A percentile compares a stretch with the other conserved stretches of the same genome.
Conservation (phyloP, 345 rosid genomes). For the Lepidium didymum region DNA sequence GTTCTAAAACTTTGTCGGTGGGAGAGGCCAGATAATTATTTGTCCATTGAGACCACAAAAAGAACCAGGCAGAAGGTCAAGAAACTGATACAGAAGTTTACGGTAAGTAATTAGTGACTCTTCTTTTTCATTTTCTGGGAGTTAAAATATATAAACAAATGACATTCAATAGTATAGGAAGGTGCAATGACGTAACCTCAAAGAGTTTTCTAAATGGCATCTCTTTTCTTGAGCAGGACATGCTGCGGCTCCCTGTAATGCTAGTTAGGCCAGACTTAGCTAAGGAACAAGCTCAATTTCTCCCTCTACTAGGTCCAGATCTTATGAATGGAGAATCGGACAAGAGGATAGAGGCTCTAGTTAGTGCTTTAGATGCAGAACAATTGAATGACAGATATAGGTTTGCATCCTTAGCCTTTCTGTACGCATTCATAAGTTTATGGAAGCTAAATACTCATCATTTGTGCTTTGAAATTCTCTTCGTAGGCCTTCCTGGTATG, state of each 20-base stretch:
- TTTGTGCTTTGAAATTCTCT: constrained; percentile 15
- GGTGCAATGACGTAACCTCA: neutral
- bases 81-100: constrained; percentile 68
- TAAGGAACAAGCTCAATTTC: constrained; percentile 33
- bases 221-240: constrained; percentile 43
- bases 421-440: neutral
- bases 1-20: constrained; percentile 65
- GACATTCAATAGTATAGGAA: neutral
- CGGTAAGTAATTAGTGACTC: constrained; percentile 41
- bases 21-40: constrained; percentile 55
- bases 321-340: constrained; percentile 32
- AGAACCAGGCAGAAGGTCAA: constrained; percentile 66
- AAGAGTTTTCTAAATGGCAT: constrained; percentile 1
- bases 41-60: constrained; percentile 49
- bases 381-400: constrained; percentile 45
- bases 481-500: constrained; percentile 54
- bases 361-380: constrained; percentile 33
- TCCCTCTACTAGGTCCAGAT: constrained; percentile 34
- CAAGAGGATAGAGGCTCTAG: constrained; percentile 29
- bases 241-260: constrained; percentile 64
- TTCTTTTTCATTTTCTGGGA: neutral
- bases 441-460: neutral
- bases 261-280: constrained; percentile 47
- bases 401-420: constrained; percentile 8
- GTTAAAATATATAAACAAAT: neutral